Evolutionary conservation across 345 rosid species (phyloP).

Genomic region (Dovyalis caffra): DNA sequence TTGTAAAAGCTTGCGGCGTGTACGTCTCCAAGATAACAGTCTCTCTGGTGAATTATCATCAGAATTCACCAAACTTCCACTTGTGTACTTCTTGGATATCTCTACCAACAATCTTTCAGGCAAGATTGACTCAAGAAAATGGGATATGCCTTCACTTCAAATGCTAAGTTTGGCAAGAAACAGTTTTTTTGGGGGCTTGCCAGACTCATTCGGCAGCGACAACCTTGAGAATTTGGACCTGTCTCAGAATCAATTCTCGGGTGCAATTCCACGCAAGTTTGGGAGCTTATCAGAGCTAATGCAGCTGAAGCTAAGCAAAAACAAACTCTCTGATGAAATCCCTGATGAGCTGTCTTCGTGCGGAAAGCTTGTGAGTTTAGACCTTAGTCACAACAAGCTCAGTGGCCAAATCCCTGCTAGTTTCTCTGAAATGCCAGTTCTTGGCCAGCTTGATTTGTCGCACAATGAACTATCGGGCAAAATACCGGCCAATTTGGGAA

Average conservation of each 20-base stretch:
- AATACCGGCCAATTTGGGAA: conserved; percentile 45
- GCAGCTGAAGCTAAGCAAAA: conserved; percentile 55
- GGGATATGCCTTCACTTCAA: conserved; percentile 75
- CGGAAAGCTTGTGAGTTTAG: conserved; percentile 68
- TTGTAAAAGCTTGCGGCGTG: conserved; percentile 64
- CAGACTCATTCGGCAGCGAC: conserved; percentile 52
- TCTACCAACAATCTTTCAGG: conserved; percentile 70
- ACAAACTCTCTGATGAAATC: conserved; percentile 60
- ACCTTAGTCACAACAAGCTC: conserved; percentile 73
- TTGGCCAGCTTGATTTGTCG: conserved; percentile 77
- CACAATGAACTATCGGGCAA: conserved; percentile 60
- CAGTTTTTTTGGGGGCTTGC: conserved; percentile 58
- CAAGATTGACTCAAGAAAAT: conserved; percentile 39
- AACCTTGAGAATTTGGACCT: conserved; percentile 63
- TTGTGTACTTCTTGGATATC: conserved; percentile 74
- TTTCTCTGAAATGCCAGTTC: conserved; percentile 45
- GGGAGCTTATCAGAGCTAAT: conserved; percentile 50
- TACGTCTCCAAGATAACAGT: conserved; percentile 68
- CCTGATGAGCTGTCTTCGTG: conserved; percentile 65
- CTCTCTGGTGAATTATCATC: conserved; percentile 53
- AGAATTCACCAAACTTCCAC: conserved; percentile 52
- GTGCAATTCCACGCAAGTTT: conserved; percentile 44
- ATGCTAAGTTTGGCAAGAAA: conserved; percentile 72
- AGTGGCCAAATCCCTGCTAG: conserved; percentile 55
- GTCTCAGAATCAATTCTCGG: conserved; percentile 59